Percentiles rank a stretch among this genome's conserved stretches.
Conservation (phyloP, 495 filamentous ascomycete species). For the Aspergillus cristatus region DNA sequence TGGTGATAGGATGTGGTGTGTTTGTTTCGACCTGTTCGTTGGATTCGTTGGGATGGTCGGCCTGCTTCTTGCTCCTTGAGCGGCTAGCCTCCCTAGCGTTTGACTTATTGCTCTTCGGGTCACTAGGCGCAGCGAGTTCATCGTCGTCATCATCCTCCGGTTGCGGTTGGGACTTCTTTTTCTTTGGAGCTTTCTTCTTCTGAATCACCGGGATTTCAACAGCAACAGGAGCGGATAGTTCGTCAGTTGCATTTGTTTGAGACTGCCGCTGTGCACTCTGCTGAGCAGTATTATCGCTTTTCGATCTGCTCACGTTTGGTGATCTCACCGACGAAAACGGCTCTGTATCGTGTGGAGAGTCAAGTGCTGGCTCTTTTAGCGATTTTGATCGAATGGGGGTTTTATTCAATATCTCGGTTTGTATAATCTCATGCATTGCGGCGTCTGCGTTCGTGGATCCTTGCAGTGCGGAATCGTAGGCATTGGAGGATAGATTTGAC, state of each 20-base stretch:
- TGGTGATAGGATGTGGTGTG: neutral
- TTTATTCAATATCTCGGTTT: conserved; percentile 9
- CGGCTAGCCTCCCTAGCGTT: conserved; percentile 6
- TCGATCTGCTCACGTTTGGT: conserved; percentile 13
- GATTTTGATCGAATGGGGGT: conserved; percentile 15
- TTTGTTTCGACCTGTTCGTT: neutral
- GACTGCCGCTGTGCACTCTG: conserved; percentile 12
- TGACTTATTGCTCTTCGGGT: conserved; percentile 3
- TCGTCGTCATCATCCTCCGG: conserved; percentile 27
- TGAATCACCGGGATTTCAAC: conserved; percentile 16
- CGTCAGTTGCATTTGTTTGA: conserved; percentile 17
- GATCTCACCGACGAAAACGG: conserved; percentile 30
- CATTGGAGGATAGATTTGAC: conserved; percentile 14
- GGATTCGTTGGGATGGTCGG: conserved; percentile 2
- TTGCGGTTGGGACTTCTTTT: conserved; percentile 19
- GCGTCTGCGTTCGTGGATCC: conserved; percentile 2
- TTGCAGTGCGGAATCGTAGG: conserved; percentile 16
- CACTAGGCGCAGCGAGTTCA: conserved; percentile 17
- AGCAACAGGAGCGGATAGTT: conserved; percentile 17
- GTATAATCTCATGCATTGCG: conserved; percentile 2
- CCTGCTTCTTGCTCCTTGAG: too few species aligned
- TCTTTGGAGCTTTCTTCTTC: conserved; percentile 26
- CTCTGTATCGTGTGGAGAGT: conserved; percentile 34
- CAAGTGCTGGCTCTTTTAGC: conserved; percentile 14
- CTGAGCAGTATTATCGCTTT: conserved; percentile 12